A percentile compares a stretch with the other conserved stretches of the same genome.
Conservation (phyloP, 495 filamentous ascomycete genomes). For the Hypomontagnella monticulosa region DNA sequence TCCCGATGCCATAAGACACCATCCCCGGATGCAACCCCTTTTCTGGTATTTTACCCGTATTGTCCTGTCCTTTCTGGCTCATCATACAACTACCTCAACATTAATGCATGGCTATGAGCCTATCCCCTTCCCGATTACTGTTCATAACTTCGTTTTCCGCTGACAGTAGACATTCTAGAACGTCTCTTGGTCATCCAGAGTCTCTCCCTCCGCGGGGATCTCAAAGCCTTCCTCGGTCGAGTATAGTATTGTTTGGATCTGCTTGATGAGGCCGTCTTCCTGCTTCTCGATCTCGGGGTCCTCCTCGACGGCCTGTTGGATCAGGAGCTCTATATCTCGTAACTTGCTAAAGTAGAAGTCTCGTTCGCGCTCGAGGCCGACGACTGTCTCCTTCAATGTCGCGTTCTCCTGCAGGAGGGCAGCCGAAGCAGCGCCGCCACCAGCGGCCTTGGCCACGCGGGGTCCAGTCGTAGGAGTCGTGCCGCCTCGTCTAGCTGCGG, state of each 20-base stretch:
- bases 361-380: slow-evolving; percentile 89
- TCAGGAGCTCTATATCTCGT: slow-evolving; percentile 91
- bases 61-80: slow-evolving; percentile 26
- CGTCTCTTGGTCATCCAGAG: slow-evolving; percentile 76
- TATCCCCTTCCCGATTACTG: slow-evolving; percentile 3
- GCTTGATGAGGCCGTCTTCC: slow-evolving; percentile 88
- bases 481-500: slow-evolving; percentile 69
- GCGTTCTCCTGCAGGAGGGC: slow-evolving; percentile 82
- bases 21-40: slow-evolving; percentile 18
- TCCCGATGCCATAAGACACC: slow-evolving; percentile 1
- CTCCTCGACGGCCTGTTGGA: slow-evolving; percentile 90
- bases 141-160: slow-evolving; percentile 31
- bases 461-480: slow-evolving; percentile 77
- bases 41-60: slow-evolving; percentile 2
- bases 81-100: slow-evolving; percentile 31
- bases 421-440: slow-evolving; percentile 66
- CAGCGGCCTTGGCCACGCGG: slow-evolving; percentile 59
- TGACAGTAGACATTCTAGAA: slow-evolving; percentile 59
- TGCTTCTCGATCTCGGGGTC: slow-evolving; percentile 92
- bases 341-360: slow-evolving; percentile 99
- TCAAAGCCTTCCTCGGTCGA: slow-evolving; percentile 94
- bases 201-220: slow-evolving; percentile 76
- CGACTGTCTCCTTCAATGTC: slow-evolving; percentile 84
- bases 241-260: slow-evolving; percentile 96
- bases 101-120: slow-evolving; percentile 30